Evolutionary conservation across 1,284 basidiomycete species (phyloP).

Genomic region (Irpex sp.): DNA sequence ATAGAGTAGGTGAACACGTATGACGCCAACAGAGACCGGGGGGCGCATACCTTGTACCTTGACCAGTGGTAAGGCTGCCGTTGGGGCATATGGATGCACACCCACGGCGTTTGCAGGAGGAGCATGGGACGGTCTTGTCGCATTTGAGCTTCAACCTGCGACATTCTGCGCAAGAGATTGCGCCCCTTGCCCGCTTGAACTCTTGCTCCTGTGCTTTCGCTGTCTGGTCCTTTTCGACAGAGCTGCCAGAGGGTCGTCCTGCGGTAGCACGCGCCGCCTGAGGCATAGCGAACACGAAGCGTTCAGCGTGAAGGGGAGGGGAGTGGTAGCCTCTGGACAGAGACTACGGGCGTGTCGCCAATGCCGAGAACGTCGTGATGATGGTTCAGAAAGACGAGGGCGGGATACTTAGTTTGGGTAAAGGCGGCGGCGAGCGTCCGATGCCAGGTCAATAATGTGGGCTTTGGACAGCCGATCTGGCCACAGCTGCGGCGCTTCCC

Average conservation of each 20-base stretch:
- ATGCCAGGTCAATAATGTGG: neutral
- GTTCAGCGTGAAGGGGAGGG: slow-evolving; percentile 3
- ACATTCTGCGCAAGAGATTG: slow-evolving; percentile 72
- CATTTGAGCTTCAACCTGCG: slow-evolving; percentile 47
- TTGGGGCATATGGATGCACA: slow-evolving; percentile 69
- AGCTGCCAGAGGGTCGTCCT: slow-evolving; percentile 10
- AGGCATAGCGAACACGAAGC: slow-evolving; percentile 5
- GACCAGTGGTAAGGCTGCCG: slow-evolving; percentile 47
- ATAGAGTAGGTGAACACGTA: neutral
- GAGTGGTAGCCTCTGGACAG: neutral
- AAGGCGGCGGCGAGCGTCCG: slow-evolving; percentile 5
- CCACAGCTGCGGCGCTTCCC: neutral
- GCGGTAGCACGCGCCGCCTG: slow-evolving; percentile 8
- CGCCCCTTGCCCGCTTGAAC: slow-evolving; percentile 66
- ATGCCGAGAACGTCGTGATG: neutral
- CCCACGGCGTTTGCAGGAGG: slow-evolving; percentile 69
- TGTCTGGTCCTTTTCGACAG: slow-evolving; percentile 36
- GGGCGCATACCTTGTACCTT: slow-evolving; percentile 63
- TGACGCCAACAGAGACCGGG: neutral
- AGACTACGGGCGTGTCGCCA: neutral
- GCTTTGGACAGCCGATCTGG: neutral
- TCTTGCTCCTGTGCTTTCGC: slow-evolving; percentile 47
- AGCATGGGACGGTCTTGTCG: slow-evolving; percentile 64
- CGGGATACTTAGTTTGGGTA: neutral
- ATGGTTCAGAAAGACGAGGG: slow-evolving; percentile 4